phyloP scores from a whole-genome alignment of 768 basidiomycete species.

The Leccinellum rugosiceps region DNA sequence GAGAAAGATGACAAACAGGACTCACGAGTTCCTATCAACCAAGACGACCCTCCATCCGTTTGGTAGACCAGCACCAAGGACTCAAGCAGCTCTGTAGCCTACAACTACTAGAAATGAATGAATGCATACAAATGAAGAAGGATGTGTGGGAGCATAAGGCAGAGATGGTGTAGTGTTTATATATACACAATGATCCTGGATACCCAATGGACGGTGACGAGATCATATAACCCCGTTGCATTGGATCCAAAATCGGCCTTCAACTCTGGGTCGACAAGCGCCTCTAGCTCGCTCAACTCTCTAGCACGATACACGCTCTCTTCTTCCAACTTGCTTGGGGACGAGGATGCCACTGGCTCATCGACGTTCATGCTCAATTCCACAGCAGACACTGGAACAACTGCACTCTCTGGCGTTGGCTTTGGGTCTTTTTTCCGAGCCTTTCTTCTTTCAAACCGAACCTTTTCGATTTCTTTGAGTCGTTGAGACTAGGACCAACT shows the following conservation, averaged over 20 bases:
- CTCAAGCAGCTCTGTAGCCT: slow-evolving; percentile 49
- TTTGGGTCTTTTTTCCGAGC: slow-evolving; percentile 59
- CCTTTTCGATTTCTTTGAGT: slow-evolving; percentile 80
- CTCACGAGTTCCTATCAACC: slow-evolving; percentile 58
- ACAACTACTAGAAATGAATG: background rate
- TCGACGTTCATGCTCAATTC: slow-evolving; percentile 43
- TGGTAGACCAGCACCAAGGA: slow-evolving; percentile 48
- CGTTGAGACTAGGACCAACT: slow-evolving; percentile 65
- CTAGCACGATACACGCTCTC: slow-evolving; percentile 60
- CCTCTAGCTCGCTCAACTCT: slow-evolving; percentile 65
- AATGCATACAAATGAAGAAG: background rate
- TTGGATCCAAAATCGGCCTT: slow-evolving; percentile 72
- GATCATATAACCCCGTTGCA: slow-evolving; percentile 82
- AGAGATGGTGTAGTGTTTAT: background rate
- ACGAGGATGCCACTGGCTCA: slow-evolving; percentile 33
- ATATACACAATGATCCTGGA: background rate
- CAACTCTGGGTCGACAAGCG: slow-evolving; percentile 59
- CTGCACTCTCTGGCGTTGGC: slow-evolving; percentile 7
- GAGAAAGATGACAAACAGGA: slow-evolving; percentile 5
- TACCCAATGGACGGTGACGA: slow-evolving; percentile 41
- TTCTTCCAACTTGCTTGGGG: slow-evolving; percentile 45
- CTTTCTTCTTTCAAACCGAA: slow-evolving; percentile 77
- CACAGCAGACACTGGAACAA: slow-evolving; percentile 20
- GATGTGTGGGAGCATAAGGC: background rate
- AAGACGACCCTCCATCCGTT: slow-evolving; percentile 52